Evolutionary conservation across 352 stramenopile genomes (phyloP).

Genomic region (Phytophthora idaei): DNA sequence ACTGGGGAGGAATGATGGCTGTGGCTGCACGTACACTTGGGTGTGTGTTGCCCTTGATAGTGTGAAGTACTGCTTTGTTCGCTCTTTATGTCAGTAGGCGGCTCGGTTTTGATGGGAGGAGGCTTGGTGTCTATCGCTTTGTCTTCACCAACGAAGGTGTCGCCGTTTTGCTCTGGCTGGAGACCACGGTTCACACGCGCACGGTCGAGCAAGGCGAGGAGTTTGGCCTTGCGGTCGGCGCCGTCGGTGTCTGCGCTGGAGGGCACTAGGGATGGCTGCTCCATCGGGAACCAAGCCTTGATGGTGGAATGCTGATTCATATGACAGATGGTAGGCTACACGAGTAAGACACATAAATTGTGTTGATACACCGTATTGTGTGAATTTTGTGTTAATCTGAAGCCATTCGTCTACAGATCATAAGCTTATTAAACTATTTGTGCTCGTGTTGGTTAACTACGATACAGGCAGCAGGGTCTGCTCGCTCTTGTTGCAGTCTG

Average conservation of each 20-base stretch:
- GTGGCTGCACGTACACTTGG: slow-evolving; percentile 7
- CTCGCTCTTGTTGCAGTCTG: too few relatives aligned
- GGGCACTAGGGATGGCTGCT: slow-evolving; percentile 6
- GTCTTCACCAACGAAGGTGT: background rate
- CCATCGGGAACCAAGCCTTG: slow-evolving; percentile 14
- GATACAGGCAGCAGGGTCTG: background rate
- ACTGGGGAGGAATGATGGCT: slow-evolving; percentile 9
- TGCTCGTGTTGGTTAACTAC: background rate
- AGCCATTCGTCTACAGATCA: slow-evolving; percentile 5
- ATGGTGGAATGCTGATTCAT: background rate
- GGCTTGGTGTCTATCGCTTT: slow-evolving; percentile 6
- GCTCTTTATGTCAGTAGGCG: slow-evolving; percentile 1
- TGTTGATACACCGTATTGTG: background rate
- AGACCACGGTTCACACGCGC: slow-evolving; percentile 36
- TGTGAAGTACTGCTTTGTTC: background rate
- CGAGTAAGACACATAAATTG: background rate
- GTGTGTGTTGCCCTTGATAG: background rate
- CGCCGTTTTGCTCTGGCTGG: slow-evolving; percentile 17
- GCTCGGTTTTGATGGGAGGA: slow-evolving; percentile 26
- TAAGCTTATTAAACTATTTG: too few relatives aligned
- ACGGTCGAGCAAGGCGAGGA: slow-evolving; percentile 51
- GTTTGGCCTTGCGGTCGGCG: slow-evolving; percentile 28
- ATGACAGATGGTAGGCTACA: slow-evolving; percentile 1
- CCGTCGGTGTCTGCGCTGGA: slow-evolving; percentile 12
- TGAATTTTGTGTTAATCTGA: background rate